Evolutionary conservation across 2,329 filamentous ascomycete genomes (phyloP), one percentile per base, ranked within the genome.

Genomic region (Neofusicoccum ribis): DNA sequence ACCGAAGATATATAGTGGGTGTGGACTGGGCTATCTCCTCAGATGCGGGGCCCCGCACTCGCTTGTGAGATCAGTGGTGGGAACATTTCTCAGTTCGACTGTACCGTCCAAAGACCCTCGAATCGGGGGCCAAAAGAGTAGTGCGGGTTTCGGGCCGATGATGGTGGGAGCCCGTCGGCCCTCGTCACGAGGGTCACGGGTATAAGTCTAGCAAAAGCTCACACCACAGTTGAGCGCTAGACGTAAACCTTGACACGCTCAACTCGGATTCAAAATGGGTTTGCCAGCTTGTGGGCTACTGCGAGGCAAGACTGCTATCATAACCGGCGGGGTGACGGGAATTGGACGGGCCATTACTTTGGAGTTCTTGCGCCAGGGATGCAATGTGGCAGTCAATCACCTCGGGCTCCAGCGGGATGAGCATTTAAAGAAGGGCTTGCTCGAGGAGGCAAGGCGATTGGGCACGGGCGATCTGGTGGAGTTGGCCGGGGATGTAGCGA

Each of bases 261-360:
- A 14, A 49, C 20, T 49, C 46, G 12, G 8, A 27, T 23, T 27
- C 17, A 27, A 23, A 31, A 49, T 49, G 46, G 46, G 27, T 6
- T 14, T 49, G n/a, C 46, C 46, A 81, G 8, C 81, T 80, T 61
- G 15, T n/a, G 58, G 49, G n/a, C 9, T 52, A 2, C 49, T 52
- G 11, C 27, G 31, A n/a, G 49, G 49, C 3, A 52, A 52, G 49
- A 52, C 49, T 7, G 49, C 49, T 5, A 36, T 34, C 17, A 12
- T 52, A 6, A 52, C 49, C 15, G 49, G 49, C 20, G 49, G 49
- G 5, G 31, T 14, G 4, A 52, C 15, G 3, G 31, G 49, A 9
- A 52, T 52, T 11, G 49, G 49, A n/a, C 49, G 49, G 9, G 49
- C 49, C 5, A 52, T 52, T 5, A 20, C 49, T 8, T 7, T 52